Evolutionary conservation across 2,329 filamentous ascomycete genomes (phyloP).

Genomic region (Colletotrichum filicis): DNA sequence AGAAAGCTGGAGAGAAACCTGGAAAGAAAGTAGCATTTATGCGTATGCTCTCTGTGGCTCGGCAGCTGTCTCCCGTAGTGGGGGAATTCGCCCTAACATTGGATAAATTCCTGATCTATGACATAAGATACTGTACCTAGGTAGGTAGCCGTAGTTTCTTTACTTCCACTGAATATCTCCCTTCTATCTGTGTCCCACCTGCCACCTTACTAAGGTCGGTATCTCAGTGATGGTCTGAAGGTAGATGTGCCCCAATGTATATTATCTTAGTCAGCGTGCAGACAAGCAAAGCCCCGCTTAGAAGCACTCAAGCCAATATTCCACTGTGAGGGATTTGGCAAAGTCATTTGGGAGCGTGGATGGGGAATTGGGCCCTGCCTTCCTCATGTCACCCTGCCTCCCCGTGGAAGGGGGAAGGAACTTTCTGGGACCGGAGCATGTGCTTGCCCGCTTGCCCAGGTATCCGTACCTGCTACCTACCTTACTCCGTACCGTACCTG

Average conservation of each 20-base stretch:
- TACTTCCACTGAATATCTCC: background rate
- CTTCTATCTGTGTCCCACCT: background rate
- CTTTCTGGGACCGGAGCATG: constrained; percentile 16
- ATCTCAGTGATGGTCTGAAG: no score
- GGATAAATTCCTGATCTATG: background rate
- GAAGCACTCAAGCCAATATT: background rate
- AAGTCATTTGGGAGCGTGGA: background rate
- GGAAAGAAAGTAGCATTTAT: constrained; percentile 4
- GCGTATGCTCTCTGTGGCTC: constrained; percentile 3
- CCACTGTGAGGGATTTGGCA: constrained; percentile 10
- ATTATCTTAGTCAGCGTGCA: constrained; percentile 17
- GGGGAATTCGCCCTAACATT: constrained; percentile 2
- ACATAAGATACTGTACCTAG: background rate
- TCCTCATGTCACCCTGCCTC: constrained; percentile 17
- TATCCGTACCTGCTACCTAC: background rate
- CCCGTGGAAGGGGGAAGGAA: constrained; percentile 13
- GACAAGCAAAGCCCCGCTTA: background rate
- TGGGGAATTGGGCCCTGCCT: background rate
- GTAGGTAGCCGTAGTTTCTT: background rate
- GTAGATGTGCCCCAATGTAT: background rate
- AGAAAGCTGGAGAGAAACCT: background rate
- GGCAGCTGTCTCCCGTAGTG: constrained; percentile 14
- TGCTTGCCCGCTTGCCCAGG: background rate
- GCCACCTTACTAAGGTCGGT: background rate
- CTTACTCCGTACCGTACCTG: background rate